Base-by-base conservation (phyloP, 352 stramenopile species). In the Phytophthora foliorum region DNA sequence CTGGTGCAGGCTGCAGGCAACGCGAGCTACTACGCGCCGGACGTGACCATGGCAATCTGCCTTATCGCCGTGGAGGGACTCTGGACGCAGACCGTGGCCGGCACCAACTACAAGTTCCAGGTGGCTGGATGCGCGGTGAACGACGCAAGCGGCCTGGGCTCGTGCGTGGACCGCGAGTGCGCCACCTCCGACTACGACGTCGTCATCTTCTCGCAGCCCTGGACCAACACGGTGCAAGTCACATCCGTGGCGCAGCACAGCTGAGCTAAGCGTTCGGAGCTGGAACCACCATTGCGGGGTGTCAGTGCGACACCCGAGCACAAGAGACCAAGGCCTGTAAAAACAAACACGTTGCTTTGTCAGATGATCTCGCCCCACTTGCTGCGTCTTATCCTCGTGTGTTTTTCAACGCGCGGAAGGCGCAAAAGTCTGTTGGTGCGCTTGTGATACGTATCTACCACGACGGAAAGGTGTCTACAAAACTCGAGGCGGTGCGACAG, bases 21-120 rank as follows among this genome's bases (percentile, higher is more conserved):
- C 52, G 59, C 66, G 41, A 68, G 21, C 17, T 72, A 84, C 70
- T 84, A 82, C 67, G 56, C 63, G 17, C 57, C 63, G 5, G 50
- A 60, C 22, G 71, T 84, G 57, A 77, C 21, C 7, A 62, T 57
- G 8, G 67, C 74, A 2, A 72, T 88, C 50, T 88, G 77, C 56
- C 55, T 81, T 29, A 74, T 80, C 24, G 66, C 67, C n/a, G 67
- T 82, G 21, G 54, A 80, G 38, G 71, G 61, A 29, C 63, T 80
- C 10, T 53, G 67, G 59, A 70, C 61, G 44, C 75, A 88, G 60
- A 74, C 62, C 36, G 80, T 88, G 17, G 68, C 80, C 13, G 80
- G 80, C 48, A 86, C 78, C 42, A 86, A 85, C 64, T 88, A 84
- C 63, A 77, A 75, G 50, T 88, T 75, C 70, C 46, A 83, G 36